Percentiles rank a stretch among this genome's conserved stretches.
Conservation (phyloP, 176 grass and related monocot species). For the Puya raimondii region DNA sequence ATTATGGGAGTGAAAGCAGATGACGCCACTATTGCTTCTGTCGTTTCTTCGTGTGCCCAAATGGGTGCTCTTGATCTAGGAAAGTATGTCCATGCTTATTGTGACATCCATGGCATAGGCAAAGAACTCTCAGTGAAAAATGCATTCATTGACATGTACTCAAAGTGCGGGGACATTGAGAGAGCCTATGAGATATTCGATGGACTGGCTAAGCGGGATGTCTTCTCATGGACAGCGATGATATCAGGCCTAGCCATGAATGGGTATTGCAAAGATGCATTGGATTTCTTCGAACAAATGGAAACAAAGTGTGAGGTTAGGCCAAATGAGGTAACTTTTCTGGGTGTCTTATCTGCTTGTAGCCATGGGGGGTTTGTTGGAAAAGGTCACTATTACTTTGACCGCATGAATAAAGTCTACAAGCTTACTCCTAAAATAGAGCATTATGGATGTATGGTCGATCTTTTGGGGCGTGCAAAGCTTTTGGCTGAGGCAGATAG, state of each 20-base stretch:
- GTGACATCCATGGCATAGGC: conserved; percentile 27
- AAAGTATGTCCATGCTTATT: conserved; percentile 27
- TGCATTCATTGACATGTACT: conserved; percentile 54
- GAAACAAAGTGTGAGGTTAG: conserved; percentile 26
- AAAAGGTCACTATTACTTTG: conserved; percentile 49
- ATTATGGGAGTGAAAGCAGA: background rate
- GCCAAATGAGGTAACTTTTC: conserved; percentile 21
- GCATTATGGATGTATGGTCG: conserved; percentile 51
- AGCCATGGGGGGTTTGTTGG: conserved; percentile 44
- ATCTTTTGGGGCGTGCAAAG: conserved; percentile 49
- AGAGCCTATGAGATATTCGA: conserved; percentile 34
- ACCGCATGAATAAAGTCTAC: conserved; percentile 17
- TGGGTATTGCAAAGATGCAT: conserved; percentile 25
- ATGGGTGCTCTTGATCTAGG: conserved; percentile 35
- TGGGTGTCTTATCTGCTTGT: conserved; percentile 54
- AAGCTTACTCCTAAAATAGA: conserved; percentile 22
- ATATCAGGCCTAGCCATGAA: conserved; percentile 43
- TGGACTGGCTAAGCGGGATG: conserved; percentile 2
- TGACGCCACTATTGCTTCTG: background rate
- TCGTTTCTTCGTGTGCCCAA: background rate
- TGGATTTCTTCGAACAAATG: conserved; percentile 49
- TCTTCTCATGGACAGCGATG: conserved; percentile 57
- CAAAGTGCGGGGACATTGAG: conserved; percentile 45
- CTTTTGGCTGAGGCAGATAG: conserved; percentile 40
- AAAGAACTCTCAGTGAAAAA: conserved; percentile 34